phyloP scores from a whole-genome alignment of 371 early-diverging fungal genomes.

The Syncephalastrum monosporum region DNA sequence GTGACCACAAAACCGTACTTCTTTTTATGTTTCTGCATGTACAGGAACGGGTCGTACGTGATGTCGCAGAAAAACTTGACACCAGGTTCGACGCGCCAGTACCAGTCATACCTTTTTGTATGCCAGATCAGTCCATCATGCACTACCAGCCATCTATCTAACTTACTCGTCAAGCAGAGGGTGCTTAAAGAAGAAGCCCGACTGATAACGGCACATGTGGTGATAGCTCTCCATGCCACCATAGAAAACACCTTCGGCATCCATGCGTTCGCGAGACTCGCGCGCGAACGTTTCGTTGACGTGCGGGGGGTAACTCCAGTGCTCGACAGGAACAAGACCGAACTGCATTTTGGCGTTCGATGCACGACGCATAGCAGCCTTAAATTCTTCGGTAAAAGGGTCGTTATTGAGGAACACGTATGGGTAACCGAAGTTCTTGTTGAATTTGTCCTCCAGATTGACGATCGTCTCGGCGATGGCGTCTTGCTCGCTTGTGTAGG shows the following conservation, averaged over 20 bases:
- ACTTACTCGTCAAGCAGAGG: slow-evolving; percentile 70
- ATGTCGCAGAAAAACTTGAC: slow-evolving; percentile 81
- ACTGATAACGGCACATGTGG: slow-evolving; percentile 79
- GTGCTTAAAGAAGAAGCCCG: slow-evolving; percentile 90
- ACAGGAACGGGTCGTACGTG: slow-evolving; percentile 83
- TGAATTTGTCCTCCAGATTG: slow-evolving; percentile 48
- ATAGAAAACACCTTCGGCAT: slow-evolving; percentile 27
- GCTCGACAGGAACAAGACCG: slow-evolving; percentile 65
- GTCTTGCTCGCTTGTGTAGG: slow-evolving; percentile 32
- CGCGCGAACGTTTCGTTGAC: slow-evolving; percentile 64
- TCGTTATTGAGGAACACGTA: slow-evolving; percentile 49
- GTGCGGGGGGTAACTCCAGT: slow-evolving; percentile 74
- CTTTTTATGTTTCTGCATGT: slow-evolving; percentile 70
- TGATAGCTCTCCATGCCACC: slow-evolving; percentile 51
- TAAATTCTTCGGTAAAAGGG: slow-evolving; percentile 49
- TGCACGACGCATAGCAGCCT: slow-evolving; percentile 31
- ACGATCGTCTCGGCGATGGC: slow-evolving; percentile 38
- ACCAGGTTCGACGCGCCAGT: slow-evolving; percentile 92
- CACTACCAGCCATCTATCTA: background rate
- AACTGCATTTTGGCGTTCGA: slow-evolving; percentile 65
- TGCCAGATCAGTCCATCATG: background rate
- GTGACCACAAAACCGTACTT: slow-evolving; percentile 80
- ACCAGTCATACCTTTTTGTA: slow-evolving; percentile 71
- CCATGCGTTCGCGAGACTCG: slow-evolving; percentile 51
- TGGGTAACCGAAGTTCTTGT: slow-evolving; percentile 50